Conservation (phyloP, 164 flowering plant species). For the Annona squamosa region DNA sequence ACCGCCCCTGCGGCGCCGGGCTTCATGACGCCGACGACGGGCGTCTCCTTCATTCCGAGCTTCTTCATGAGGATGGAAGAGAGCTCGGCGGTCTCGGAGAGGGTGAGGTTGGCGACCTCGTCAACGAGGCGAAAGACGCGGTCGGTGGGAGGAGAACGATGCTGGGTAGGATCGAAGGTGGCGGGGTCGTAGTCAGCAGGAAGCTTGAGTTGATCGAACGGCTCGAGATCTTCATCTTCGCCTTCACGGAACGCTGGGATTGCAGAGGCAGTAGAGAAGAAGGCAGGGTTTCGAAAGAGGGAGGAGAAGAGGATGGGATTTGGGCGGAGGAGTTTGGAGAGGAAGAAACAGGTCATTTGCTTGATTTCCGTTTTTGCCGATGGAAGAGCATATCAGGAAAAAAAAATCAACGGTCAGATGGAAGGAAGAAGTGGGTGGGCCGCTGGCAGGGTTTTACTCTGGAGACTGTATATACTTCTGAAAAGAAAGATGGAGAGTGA, state of each 20-base stretch:
- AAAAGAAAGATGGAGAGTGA: too few relatives aligned
- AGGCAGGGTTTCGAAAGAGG: background rate
- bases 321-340: slow-evolving; percentile 33
- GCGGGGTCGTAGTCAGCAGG: slow-evolving; percentile 87
- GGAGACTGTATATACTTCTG: too few relatives aligned
- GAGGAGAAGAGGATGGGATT: slow-evolving; percentile 9
- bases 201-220: slow-evolving; percentile 71
- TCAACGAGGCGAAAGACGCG: slow-evolving; percentile 85
- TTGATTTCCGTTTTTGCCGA: background rate
- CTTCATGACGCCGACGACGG: slow-evolving; percentile 63
- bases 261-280: slow-evolving; percentile 38
- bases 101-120: slow-evolving; percentile 60
- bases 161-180: slow-evolving; percentile 77
- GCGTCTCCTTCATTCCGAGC: slow-evolving; percentile 55
- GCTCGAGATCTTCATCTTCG: slow-evolving; percentile 47
- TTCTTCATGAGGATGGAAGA: slow-evolving; percentile 62
- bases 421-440: too few relatives aligned
- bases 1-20: slow-evolving; percentile 41
- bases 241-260: slow-evolving; percentile 18
- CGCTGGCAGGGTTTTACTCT: too few relatives aligned
- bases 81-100: slow-evolving; percentile 50
- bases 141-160: slow-evolving; percentile 82
- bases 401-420: background rate
- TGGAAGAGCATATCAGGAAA: background rate
- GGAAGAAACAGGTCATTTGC: slow-evolving; percentile 37